Conservation (phyloP, 2,329 filamentous ascomycete species). For the Ophiocordyceps sinensis region DNA sequence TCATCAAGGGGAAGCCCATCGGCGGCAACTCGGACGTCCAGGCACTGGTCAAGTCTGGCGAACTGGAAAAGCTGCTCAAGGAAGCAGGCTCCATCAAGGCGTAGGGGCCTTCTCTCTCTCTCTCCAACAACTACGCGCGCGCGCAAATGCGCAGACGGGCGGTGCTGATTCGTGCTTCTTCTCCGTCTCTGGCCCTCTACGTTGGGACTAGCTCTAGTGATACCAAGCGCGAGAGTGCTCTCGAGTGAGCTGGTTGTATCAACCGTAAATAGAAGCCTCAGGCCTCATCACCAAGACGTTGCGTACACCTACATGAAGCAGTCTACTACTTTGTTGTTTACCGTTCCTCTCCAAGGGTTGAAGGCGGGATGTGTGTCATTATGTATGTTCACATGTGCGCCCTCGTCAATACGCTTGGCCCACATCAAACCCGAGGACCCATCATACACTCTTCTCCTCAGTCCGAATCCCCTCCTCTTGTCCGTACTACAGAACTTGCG, state of each 20-base stretch:
- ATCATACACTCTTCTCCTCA: too few relatives aligned
- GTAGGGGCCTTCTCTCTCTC: conserved; percentile 14
- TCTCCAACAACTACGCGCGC: background rate
- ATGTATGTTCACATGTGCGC: too few relatives aligned
- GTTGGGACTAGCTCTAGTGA: background rate
- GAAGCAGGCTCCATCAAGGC: conserved; percentile 27
- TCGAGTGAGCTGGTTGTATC: too few relatives aligned
- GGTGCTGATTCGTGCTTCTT: background rate
- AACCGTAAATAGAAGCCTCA: too few relatives aligned
- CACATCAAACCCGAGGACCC: too few relatives aligned
- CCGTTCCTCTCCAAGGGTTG: too few relatives aligned
- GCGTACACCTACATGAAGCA: too few relatives aligned
- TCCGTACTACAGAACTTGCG: conserved; percentile 45
- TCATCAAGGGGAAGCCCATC: conserved; percentile 81
- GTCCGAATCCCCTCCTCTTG: too few relatives aligned
- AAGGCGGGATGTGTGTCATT: too few relatives aligned
- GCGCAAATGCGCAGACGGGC: background rate
- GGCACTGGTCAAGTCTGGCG: conserved; percentile 32
- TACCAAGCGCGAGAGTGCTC: background rate
- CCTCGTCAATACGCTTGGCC: too few relatives aligned
- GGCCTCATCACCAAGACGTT: too few relatives aligned
- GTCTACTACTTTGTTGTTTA: too few relatives aligned
- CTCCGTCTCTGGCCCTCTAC: background rate
- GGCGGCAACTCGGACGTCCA: conserved; percentile 87
- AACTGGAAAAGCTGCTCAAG: conserved; percentile 26